A percentile compares a stretch with the other conserved stretches of the same genome.
Evolutionary conservation across 345 rosid species (phyloP).

Genomic region (Conringia planisiliqua): DNA sequence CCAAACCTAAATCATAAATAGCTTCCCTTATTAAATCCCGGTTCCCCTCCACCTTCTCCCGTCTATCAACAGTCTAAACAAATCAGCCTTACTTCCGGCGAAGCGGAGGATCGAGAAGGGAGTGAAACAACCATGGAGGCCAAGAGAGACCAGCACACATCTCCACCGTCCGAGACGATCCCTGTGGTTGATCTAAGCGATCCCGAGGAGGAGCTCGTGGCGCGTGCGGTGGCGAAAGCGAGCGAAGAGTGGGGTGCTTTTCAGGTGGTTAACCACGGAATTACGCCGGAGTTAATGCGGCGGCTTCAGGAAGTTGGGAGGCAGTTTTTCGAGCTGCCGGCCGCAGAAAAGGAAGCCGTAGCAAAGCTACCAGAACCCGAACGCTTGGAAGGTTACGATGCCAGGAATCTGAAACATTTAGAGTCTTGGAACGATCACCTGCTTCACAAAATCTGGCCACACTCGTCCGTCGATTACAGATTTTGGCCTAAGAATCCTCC

Average conservation of each 20-base stretch:
- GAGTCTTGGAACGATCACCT: conserved; percentile 37
- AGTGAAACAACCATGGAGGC: neutral
- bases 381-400: conserved; percentile 43
- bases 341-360: conserved; percentile 46
- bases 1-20: no score
- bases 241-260: conserved; percentile 42
- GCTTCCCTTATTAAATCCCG: neutral
- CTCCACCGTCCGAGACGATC: neutral
- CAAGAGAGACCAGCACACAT: neutral
- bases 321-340: conserved; percentile 58
- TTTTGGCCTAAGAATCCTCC: conserved; percentile 68
- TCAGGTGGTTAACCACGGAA: conserved; percentile 40
- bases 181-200: conserved; percentile 40
- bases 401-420: neutral
- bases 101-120: no score
- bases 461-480: conserved; percentile 36
- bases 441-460: conserved; percentile 71
- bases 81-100: no score
- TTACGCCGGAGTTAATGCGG: conserved; percentile 36
- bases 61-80: neutral
- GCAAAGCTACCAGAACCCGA: conserved; percentile 35
- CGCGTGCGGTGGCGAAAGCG: conserved; percentile 33
- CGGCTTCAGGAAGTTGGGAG: conserved; percentile 45
- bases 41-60: neutral
- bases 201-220: conserved; percentile 20